Percentiles rank a stretch among this genome's conserved stretches.
Conservation (phyloP, 129 eudicot species). For the Tagetes erecta region DNA sequence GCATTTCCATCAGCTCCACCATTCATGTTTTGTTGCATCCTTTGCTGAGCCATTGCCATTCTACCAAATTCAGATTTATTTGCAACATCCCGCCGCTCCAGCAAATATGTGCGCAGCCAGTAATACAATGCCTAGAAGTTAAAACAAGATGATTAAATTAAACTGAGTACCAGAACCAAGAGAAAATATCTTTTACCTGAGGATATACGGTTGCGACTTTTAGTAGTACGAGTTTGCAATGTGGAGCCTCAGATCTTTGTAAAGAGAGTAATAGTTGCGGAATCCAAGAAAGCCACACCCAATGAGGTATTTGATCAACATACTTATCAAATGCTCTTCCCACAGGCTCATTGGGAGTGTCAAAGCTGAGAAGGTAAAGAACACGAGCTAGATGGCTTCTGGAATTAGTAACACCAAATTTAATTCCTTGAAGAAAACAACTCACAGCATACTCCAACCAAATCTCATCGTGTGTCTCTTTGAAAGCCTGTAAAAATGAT, state of each 20-base stretch:
- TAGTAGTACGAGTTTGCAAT: constrained; percentile 87
- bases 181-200: constrained; percentile 49
- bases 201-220: constrained; percentile 93
- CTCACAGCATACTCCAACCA: constrained; percentile 97
- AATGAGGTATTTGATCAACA: constrained; percentile 90
- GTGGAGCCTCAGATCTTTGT: constrained; percentile 94
- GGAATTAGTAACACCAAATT: constrained; percentile 83
- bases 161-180: constrained; percentile 3
- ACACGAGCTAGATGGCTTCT: constrained; percentile 99
- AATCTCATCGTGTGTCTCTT: constrained; percentile 86
- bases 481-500: constrained; percentile 66
- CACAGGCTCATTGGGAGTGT: constrained; percentile 87
- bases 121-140: constrained; percentile 80
- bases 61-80: constrained; percentile 87
- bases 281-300: constrained; percentile 99
- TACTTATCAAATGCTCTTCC: constrained; percentile 91
- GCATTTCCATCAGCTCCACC: constrained; percentile 63
- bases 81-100: constrained; percentile 96
- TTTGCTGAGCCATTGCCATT: constrained; percentile 94
- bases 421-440: constrained; percentile 98
- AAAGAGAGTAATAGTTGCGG: constrained; percentile 91
- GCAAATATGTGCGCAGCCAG: constrained; percentile 96
- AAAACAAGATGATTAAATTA: constrained; percentile 11
- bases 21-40: constrained; percentile 85
- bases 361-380: constrained; percentile 94